Conservation (phyloP, 345 rosid genomes). For the Syzygium oleosum region DNA sequence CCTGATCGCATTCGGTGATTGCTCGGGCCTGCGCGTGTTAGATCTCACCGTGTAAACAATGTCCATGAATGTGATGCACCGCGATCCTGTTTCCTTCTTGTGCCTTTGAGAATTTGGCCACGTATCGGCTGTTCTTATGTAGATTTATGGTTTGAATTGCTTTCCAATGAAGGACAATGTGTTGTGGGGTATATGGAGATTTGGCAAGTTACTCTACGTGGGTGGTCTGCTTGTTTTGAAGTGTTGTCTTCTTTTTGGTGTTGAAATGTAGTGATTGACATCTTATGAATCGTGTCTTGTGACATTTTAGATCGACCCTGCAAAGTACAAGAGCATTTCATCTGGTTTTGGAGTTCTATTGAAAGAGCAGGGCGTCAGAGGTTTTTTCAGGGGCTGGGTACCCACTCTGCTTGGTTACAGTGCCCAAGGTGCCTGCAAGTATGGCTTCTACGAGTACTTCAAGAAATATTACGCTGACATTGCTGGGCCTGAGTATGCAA, state of each 20-base stretch:
- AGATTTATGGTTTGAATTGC: neutral
- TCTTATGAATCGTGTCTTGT: neutral
- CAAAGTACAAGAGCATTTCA: slow-evolving; percentile 69
- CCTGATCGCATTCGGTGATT: no score
- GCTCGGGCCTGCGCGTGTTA: neutral
- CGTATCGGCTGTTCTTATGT: neutral
- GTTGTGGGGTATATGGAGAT: neutral
- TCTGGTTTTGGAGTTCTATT: slow-evolving; percentile 74
- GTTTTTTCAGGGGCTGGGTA: slow-evolving; percentile 85
- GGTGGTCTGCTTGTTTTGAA: neutral
- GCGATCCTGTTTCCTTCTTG: neutral
- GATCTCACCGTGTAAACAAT: neutral
- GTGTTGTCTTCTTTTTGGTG: neutral
- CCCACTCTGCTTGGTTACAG: slow-evolving; percentile 91
- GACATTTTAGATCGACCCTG: slow-evolving; percentile 65
- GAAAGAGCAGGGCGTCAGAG: slow-evolving; percentile 78
- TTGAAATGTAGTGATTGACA: neutral
- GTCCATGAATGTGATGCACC: neutral
- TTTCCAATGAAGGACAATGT: neutral
- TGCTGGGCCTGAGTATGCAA: slow-evolving; percentile 82
- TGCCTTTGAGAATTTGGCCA: neutral
- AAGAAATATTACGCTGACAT: slow-evolving; percentile 94
- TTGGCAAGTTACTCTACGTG: neutral
- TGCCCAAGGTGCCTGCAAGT: slow-evolving; percentile 95
- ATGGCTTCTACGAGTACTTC: slow-evolving; percentile 77